phyloP scores from a whole-genome alignment of 176 grass and related monocot species.

The Olyra latifolia region DNA sequence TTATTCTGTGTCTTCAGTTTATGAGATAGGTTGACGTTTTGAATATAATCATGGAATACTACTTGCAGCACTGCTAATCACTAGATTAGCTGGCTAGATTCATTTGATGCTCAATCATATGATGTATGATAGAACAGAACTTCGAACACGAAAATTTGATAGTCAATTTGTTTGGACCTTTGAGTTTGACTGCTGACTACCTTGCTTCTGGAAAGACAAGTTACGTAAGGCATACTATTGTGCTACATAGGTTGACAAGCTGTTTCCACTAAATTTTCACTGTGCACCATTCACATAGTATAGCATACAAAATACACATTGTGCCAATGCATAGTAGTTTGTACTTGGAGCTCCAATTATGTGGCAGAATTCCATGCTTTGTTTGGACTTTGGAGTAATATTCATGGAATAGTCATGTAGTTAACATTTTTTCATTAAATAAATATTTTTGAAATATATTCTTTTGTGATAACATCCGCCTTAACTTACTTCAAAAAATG shows the following conservation, averaged over 20 bases:
- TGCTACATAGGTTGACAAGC: neutral
- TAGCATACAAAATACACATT: neutral
- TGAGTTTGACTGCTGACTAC: neutral
- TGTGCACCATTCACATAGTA: neutral
- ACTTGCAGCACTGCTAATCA: conserved; percentile 1
- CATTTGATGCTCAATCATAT: neutral
- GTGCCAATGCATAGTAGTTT: neutral
- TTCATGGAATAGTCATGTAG: neutral
- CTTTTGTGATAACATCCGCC: neutral
- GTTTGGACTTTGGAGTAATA: neutral
- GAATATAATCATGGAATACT: neutral
- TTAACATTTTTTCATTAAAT: neutral
- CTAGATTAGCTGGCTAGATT: neutral
- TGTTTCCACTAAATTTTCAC: neutral
- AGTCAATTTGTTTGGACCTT: neutral
- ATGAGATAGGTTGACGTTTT: neutral
- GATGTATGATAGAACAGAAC: neutral
- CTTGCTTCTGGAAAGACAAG: neutral
- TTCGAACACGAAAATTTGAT: neutral
- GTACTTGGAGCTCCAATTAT: neutral
- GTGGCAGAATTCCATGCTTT: neutral
- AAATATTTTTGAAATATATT: neutral
- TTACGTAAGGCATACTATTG: neutral
- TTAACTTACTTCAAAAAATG: neutral
- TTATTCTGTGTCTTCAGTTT: neutral